Base-by-base conservation (phyloP, 129 eudicot genomes). In the Scalesia atractyloides region DNA sequence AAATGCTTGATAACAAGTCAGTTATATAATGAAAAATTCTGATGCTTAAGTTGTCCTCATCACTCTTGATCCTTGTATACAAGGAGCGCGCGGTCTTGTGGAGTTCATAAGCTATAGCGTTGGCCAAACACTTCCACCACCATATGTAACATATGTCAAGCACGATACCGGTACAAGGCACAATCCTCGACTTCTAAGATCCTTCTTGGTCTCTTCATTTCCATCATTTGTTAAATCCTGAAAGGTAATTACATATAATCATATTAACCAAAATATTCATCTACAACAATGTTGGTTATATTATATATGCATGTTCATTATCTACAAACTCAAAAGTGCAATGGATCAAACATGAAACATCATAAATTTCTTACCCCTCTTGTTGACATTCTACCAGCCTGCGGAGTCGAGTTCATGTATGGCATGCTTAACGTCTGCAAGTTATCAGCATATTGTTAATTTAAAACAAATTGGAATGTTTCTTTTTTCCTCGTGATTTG, bases 401-500 rank as follows among this genome's bases (percentile, higher is more conserved):
- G 82, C 47, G 80, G 78, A 37, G 96, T 82, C 62, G 87, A 82
- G 80, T 93, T 93, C 95, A 93, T 85, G 86, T 93, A 93, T 72
- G 98, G 98, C 46, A 87, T 91, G 20, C 96, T 93, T 66, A 93
- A 69, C 19, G 97, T 93, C 98, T 93, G 86, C 76, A 73, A 65
- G 63, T 5, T 37, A 65, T 52, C 79, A 48, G 6, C 12, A 18
- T 43, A 30, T 20, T 26, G 54, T 26, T 39, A 53, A 53, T n/a
- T n/a, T n/a, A n/a, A n/a, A n/a, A n/a, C 5, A 50, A 26, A 17
- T 48, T 49, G 15, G 26, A 15, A 10, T 36, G n/a, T 11, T 7
- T 18, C 14, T 16, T 57, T 70, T 26, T 68, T 26, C 16, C 5
- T 26, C 46, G 16, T 68, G 73, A 26, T 11, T 67, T 1, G 15